phyloP scores from a whole-genome alignment of 2,329 filamentous ascomycete species.

The Conoideocrella luteorostrata region DNA sequence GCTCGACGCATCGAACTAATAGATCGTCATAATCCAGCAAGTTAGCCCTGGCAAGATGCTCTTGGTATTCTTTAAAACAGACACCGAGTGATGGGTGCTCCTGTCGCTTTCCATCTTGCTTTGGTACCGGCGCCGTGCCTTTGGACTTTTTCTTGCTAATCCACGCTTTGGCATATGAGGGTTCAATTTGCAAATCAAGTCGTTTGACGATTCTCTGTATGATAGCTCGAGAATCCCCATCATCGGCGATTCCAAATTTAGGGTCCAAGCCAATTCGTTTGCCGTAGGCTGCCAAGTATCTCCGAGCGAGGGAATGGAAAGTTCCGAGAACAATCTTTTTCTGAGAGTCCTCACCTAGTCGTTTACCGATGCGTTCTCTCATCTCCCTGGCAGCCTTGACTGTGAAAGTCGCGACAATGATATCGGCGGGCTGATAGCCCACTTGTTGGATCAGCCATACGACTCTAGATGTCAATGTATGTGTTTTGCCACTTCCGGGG shows the following conservation, averaged over 20 bases:
- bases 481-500: slow-evolving; percentile 79
- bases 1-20: slow-evolving; percentile 72
- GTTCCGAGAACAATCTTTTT: slow-evolving; percentile 80
- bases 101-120: slow-evolving; percentile 27
- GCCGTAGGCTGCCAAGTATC: slow-evolving; percentile 80
- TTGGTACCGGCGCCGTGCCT: slow-evolving; percentile 40
- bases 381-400: slow-evolving; percentile 93
- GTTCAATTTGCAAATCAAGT: slow-evolving; percentile 61
- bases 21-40: slow-evolving; percentile 93
- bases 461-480: slow-evolving; percentile 87
- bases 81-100: slow-evolving; percentile 56
- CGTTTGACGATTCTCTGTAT: slow-evolving; percentile 78
- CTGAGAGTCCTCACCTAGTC: slow-evolving; percentile 73
- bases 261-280: slow-evolving; percentile 73
- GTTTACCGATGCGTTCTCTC: slow-evolving; percentile 74
- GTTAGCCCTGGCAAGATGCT: slow-evolving; percentile 66
- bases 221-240: slow-evolving; percentile 70
- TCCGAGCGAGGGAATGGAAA: slow-evolving; percentile 86
- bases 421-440: slow-evolving; percentile 71
- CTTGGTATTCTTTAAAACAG: slow-evolving; percentile 71
- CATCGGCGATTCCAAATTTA: slow-evolving; percentile 88
- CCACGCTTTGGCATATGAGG: slow-evolving; percentile 62
- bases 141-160: slow-evolving; percentile 65
- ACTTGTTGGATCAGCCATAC: slow-evolving; percentile 75
- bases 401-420: slow-evolving; percentile 94